Evolutionary conservation across 1,284 basidiomycete genomes (phyloP).

Genomic region (Mycosarcoma mackinlayi): DNA sequence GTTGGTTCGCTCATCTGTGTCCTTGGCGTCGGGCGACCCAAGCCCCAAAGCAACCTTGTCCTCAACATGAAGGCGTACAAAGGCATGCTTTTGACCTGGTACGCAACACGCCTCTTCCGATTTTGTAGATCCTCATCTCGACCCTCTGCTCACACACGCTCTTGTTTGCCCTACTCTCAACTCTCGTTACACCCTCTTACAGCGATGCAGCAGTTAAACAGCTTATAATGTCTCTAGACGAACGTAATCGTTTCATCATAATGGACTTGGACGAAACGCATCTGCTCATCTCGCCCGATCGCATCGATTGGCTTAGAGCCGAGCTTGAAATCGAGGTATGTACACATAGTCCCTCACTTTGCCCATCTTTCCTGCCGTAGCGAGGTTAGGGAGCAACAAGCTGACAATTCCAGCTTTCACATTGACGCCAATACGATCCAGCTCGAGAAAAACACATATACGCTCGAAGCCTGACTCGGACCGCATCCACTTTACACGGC

Average conservation of each 20-base stretch:
- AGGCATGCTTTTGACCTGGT: conserved; percentile 81
- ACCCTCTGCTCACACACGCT: background rate
- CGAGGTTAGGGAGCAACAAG: no score
- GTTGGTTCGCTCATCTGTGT: no score
- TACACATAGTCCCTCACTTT: conserved; percentile 18
- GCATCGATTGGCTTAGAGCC: conserved; percentile 78
- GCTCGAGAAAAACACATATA: conserved; percentile 65
- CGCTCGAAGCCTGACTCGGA: conserved; percentile 43
- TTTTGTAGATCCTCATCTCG: no score
- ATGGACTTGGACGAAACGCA: conserved; percentile 88
- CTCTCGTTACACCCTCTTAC: conserved; percentile 1
- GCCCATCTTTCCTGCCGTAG: background rate
- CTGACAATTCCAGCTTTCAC: no score
- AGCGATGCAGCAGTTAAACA: conserved; percentile 91
- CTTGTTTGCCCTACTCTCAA: background rate
- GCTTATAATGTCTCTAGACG: conserved; percentile 83
- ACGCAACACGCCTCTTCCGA: conserved; percentile 57
- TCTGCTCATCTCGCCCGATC: conserved; percentile 82
- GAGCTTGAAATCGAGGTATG: conserved; percentile 82
- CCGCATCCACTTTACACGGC: no score
- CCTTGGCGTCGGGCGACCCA: no score
- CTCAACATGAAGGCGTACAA: conserved; percentile 75
- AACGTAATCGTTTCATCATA: conserved; percentile 77
- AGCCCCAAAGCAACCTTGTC: background rate
- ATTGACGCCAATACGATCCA: conserved; percentile 8